phyloP scores from a whole-genome alignment of 1,284 basidiomycete genomes.

The Cryptococcus sp. region DNA sequence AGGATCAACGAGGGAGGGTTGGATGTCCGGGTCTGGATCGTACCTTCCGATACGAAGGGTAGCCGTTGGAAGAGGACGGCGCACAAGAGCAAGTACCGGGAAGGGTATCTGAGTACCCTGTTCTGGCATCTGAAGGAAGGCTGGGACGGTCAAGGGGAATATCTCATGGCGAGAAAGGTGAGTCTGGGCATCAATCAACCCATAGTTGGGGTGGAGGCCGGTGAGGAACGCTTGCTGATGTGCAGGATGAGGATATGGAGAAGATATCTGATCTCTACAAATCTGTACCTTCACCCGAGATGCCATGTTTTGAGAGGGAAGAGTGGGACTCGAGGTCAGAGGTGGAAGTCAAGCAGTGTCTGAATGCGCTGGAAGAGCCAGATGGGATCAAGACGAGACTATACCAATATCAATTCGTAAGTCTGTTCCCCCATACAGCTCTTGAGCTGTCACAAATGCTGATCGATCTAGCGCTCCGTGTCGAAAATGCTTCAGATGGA shows the following conservation, averaged over 20 bases:
- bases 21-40: background rate
- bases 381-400: conserved; percentile 26
- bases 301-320: conserved; percentile 12
- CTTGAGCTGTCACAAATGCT: background rate
- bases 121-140: conserved; percentile 1
- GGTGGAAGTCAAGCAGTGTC: conserved; percentile 17
- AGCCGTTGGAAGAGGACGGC: conserved; percentile 2
- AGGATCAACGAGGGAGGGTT: background rate
- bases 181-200: background rate
- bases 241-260: conserved; percentile 13
- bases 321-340: conserved; percentile 12
- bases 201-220: too few relatives aligned
- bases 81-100: background rate
- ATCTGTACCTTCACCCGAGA: conserved; percentile 24
- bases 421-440: conserved; percentile 5
- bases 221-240: background rate
- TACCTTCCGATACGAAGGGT: conserved; percentile 4
- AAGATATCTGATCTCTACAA: conserved; percentile 32
- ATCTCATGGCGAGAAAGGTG: background rate
- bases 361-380: conserved; percentile 26
- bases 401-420: conserved; percentile 39
- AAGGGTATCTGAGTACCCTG: background rate
- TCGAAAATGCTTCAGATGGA: conserved; percentile 39
- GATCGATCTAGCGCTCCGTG: conserved; percentile 37
- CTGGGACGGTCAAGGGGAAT: conserved; percentile 2